Percentiles rank a stretch among this genome's conserved stretches.
These are phyloP conservation scores for Arabidopsis lyrata DNA, from an alignment of 441 rosid species.

Conservation along the genomic window DNA sequence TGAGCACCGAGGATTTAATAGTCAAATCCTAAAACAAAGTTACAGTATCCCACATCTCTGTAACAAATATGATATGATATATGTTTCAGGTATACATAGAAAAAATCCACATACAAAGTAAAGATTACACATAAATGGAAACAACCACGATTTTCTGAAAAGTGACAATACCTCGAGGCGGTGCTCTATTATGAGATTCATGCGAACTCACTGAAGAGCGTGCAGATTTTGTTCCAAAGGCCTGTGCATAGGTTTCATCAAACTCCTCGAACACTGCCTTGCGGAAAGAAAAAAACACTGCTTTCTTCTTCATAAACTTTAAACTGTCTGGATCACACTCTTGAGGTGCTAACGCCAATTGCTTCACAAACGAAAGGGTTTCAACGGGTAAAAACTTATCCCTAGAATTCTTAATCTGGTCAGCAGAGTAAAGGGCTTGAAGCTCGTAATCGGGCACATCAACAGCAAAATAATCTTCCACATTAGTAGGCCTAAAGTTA, in stretches of 20 bases:
- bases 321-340: constrained; percentile 51
- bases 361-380: constrained; percentile 65
- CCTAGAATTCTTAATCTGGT: constrained; percentile 76
- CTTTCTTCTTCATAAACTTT: constrained; percentile 64
- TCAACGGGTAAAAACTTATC: constrained; percentile 65
- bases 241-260: constrained; percentile 95
- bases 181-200: constrained; percentile 55
- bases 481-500: constrained; percentile 70
- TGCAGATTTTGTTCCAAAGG: constrained; percentile 71
- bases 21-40: constrained; percentile 18
- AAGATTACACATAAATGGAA: constrained; percentile 10
- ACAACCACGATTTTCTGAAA: constrained; percentile 24
- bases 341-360: constrained; percentile 66
- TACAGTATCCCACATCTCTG: constrained; percentile 21
- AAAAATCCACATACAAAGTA: background rate
- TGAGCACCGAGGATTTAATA: constrained; percentile 21
- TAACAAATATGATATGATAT: constrained; percentile 14
- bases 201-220: constrained; percentile 44
- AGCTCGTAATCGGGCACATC: constrained; percentile 91
- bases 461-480: constrained; percentile 75
- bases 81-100: constrained; percentile 11
- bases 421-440: constrained; percentile 70
- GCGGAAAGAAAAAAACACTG: constrained; percentile 67
- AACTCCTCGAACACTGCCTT: constrained; percentile 92
- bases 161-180: constrained; percentile 64